A percentile compares a stretch with the other conserved stretches of the same genome.
Conservation (phyloP, 2,329 filamentous ascomycete species). For the Colletotrichum tropicicola region DNA sequence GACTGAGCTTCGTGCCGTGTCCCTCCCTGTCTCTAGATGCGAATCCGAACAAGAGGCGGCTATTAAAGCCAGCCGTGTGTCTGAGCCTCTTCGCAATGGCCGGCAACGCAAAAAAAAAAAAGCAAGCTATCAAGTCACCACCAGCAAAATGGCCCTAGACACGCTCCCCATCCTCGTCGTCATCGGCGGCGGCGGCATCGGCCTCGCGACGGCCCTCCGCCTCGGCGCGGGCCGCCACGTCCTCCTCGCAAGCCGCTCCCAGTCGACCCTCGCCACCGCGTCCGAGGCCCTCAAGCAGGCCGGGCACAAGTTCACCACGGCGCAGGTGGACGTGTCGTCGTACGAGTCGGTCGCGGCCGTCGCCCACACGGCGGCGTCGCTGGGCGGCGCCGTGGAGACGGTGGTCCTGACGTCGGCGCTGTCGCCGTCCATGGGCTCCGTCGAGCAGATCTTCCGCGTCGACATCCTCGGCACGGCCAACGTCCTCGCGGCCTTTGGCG, state of each 20-base stretch:
- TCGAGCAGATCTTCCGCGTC: not conserved
- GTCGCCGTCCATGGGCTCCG: not conserved
- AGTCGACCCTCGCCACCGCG: not conserved
- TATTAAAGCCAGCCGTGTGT: not conserved
- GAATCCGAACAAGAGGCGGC: not conserved
- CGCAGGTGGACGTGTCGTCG: not conserved
- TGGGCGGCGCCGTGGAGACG: not conserved
- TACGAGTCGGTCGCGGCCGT: not conserved
- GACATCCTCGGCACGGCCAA: conserved; percentile 2
- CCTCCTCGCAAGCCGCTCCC: conserved; percentile 6
- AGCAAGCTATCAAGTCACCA: not conserved
- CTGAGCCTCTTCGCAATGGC: too few relatives aligned
- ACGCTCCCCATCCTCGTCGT: conserved; percentile 1
- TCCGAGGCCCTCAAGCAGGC: conserved; percentile 7
- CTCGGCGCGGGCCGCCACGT: conserved; percentile 1
- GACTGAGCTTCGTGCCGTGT: not conserved
- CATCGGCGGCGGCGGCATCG: conserved; percentile 19
- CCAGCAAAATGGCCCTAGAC: not conserved
- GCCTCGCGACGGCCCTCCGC: conserved; percentile 5
- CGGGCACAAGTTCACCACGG: not conserved
- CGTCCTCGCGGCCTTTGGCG: not conserved
- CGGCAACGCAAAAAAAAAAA: not conserved
- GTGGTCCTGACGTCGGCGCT: conserved; percentile 8
- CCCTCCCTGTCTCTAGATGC: not conserved
- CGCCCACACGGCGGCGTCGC: not conserved